Percentiles rank a stretch among this genome's conserved stretches.
Evolutionary conservation across 1,284 basidiomycete species (phyloP).

Genomic region (Ceraceosorus guamensis): DNA sequence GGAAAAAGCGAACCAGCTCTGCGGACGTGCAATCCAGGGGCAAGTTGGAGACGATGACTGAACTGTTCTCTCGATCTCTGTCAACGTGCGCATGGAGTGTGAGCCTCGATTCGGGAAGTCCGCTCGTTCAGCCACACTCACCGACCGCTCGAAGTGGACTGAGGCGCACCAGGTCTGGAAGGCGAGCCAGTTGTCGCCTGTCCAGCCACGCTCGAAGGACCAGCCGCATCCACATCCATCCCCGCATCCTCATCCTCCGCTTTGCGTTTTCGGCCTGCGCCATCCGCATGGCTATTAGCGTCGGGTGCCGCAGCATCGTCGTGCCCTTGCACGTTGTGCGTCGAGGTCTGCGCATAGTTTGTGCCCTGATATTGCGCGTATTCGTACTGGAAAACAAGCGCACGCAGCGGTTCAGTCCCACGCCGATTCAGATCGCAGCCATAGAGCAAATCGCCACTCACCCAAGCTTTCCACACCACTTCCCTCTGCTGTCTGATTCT

Average conservation of each 20-base stretch:
- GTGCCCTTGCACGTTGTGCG: background rate
- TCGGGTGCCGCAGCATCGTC: constrained; percentile 4
- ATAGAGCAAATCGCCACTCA: constrained; percentile 14
- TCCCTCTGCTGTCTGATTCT: constrained; percentile 51
- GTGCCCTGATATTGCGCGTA: constrained; percentile 59
- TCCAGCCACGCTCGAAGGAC: too few species aligned
- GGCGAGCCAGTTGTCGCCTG: too few species aligned
- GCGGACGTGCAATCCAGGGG: constrained; percentile 58
- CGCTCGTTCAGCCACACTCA: constrained; percentile 8
- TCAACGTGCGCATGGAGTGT: background rate
- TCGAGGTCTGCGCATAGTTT: constrained; percentile 20
- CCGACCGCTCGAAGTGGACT: constrained; percentile 6
- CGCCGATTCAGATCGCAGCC: constrained; percentile 1
- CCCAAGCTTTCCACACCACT: constrained; percentile 53
- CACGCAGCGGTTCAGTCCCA: too few species aligned
- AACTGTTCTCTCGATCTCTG: constrained; percentile 87
- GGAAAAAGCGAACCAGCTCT: constrained; percentile 69
- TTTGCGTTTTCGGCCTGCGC: constrained; percentile 23
- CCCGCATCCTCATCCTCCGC: constrained; percentile 14
- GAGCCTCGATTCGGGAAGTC: background rate
- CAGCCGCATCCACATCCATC: background rate
- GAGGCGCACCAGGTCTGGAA: background rate
- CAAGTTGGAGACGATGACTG: constrained; percentile 75
- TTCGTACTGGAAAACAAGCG: constrained; percentile 4
- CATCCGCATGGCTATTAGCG: constrained; percentile 6